Evolutionary conservation across 139 green algal species (phyloP).

Genomic region (Chlorella sp.): DNA sequence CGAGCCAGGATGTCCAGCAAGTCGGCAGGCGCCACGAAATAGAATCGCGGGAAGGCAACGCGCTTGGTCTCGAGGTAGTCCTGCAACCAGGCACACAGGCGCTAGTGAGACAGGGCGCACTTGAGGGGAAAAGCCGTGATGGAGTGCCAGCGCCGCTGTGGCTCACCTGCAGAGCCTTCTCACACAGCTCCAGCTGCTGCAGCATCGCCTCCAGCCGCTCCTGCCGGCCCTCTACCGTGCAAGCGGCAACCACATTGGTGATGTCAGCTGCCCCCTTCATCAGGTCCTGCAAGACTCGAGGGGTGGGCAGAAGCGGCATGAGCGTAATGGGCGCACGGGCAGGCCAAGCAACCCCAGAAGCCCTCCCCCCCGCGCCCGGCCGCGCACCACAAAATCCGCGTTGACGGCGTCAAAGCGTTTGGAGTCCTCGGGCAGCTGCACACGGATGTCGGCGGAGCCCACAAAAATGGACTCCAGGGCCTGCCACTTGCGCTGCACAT

Average conservation of each 20-base stretch:
- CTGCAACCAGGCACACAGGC: constrained; percentile 43
- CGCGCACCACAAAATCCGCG: constrained; percentile 77
- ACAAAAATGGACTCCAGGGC: constrained; percentile 92
- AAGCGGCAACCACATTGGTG: constrained; percentile 88
- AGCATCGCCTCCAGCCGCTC: constrained; percentile 91
- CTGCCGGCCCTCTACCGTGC: constrained; percentile 86
- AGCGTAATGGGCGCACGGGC: too few relatives aligned
- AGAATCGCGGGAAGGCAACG: constrained; percentile 93
- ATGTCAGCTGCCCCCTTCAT: constrained; percentile 79
- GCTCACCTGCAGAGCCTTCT: constrained; percentile 87
- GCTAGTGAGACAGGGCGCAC: not conserved
- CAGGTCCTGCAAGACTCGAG: constrained; percentile 59
- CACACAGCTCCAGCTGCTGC: constrained; percentile 87
- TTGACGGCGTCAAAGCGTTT: constrained; percentile 90
- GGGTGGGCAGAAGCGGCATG: not conserved
- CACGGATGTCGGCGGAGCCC: constrained; percentile 87
- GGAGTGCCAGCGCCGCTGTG: not conserved
- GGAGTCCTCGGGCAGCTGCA: constrained; percentile 90
- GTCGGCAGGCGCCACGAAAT: constrained; percentile 92
- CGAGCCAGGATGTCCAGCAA: constrained; percentile 94
- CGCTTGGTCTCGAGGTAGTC: constrained; percentile 95
- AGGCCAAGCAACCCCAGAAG: not conserved
- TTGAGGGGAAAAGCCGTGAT: not conserved
- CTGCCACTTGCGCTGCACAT: constrained; percentile 94
- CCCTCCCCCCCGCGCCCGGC: constrained; percentile 10